A percentile compares a stretch with the other conserved stretches of the same genome.
Conservation (phyloP, 257 asterid genomes). For the Solanum chmielewskii region DNA sequence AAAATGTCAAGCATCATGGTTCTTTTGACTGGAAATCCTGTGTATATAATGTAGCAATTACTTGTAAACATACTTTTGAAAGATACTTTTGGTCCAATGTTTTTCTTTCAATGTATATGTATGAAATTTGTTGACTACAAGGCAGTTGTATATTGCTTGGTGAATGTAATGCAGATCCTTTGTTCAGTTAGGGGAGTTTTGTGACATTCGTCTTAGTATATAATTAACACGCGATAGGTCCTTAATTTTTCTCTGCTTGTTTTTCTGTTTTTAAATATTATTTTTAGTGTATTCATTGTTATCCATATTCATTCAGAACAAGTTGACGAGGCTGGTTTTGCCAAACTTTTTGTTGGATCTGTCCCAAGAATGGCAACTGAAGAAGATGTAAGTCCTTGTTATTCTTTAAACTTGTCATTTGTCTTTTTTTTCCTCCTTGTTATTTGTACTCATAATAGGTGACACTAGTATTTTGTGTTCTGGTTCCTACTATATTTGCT, state of each 20-base stretch:
- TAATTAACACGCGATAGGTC: not conserved
- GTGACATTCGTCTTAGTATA: not conserved
- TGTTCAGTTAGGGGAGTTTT: not conserved
- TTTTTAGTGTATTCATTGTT: not conserved
- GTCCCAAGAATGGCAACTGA: constrained; percentile 85
- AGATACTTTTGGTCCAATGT: not conserved
- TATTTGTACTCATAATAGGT: not conserved
- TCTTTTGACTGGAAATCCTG: not conserved
- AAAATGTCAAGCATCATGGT: not conserved
- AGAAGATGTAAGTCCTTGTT: constrained; percentile 57
- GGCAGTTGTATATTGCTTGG: not conserved
- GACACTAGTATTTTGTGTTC: not conserved
- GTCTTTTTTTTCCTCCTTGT: not conserved
- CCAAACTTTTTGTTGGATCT: constrained; percentile 90
- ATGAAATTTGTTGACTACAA: not conserved
- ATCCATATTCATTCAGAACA: constrained; percentile 27
- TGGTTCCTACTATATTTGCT: not conserved
- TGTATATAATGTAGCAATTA: not conserved
- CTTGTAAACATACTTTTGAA: not conserved
- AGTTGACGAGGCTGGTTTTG: constrained; percentile 48
- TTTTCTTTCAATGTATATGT: not conserved
- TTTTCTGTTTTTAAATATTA: not conserved
- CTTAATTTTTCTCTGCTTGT: not conserved
- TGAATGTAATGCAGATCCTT: not conserved
- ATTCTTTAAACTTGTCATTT: not conserved